These are phyloP conservation scores for Aquilaria sinensis DNA, from an alignment of 345 rosid species.

Conservation along the genomic window DNA sequence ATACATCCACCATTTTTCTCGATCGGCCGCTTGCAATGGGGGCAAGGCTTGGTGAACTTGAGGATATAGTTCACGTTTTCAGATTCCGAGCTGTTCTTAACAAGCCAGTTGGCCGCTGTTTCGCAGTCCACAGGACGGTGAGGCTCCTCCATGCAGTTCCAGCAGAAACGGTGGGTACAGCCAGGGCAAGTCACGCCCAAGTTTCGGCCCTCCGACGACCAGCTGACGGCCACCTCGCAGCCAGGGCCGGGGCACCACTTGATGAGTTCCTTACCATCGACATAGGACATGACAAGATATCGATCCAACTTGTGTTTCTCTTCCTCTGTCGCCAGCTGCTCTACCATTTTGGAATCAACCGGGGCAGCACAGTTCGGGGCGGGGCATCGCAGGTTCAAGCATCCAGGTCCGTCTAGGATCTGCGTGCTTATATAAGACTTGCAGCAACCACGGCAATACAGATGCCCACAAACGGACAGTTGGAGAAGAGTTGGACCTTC, in stretches of 20 bases:
- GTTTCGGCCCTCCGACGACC: no score
- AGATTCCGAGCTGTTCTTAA: neutral
- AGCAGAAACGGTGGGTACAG: neutral
- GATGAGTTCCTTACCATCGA: no score
- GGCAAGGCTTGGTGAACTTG: neutral
- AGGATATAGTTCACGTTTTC: neutral
- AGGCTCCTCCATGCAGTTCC: neutral
- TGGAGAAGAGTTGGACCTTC: neutral
- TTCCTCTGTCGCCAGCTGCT: neutral
- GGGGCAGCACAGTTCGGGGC: neutral
- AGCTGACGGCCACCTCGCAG: no score
- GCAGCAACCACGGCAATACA: neutral
- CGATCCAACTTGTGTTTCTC: neutral
- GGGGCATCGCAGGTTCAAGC: conserved; percentile 1
- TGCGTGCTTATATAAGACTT: neutral
- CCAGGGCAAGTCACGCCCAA: neutral
- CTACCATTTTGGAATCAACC: neutral
- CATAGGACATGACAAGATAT: neutral
- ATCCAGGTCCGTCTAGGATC: conserved; percentile 19
- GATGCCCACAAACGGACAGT: neutral
- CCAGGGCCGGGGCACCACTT: no score
- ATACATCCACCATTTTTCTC: neutral
- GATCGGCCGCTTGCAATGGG: neutral
- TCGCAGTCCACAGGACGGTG: neutral
- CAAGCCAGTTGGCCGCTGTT: neutral